Base-by-base conservation (phyloP, 2,329 filamentous ascomycete species). In the Pestalotiopsis fici region DNA sequence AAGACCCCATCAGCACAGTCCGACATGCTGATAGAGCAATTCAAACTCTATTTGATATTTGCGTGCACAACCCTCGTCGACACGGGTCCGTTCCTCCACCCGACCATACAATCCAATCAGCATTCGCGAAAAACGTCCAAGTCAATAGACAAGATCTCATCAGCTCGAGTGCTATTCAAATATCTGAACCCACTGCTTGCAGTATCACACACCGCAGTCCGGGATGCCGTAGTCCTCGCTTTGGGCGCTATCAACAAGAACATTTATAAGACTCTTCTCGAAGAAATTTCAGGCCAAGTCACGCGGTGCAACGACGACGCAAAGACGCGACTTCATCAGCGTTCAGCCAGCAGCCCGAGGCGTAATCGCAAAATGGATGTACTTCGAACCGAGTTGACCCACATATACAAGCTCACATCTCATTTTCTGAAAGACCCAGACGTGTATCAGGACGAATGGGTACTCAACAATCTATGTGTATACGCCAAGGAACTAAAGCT, bases 31-130 rank as follows among this genome's bases (percentile, higher is more conserved):
- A 90, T 99, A 67, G 97, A 98, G 79, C 96, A 99, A 77, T 99
- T 95, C 95, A 98, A 98, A 79, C 84, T 98, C 2, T 98, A 98
- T 78, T 86, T 99, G 28, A 95, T 98, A 66, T 98, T 99, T 81
- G 96, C 95, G 11, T 99, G 97, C 80, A 97, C 95, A 11, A 98
- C 96, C 0, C 85, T 99, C 66, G 95, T 93, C 47, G 96, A 96
- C 71, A 88, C 93, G 11, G 94, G 94, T 11, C 89, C 84, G 66
- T 85, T 85, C 25, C 88, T 90, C 66, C 83, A 90, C 35, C 83
- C 85, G 13, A 83, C 83, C 2, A 79, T 83, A 6, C 85, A 85
- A 72, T 86, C 86, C 69, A 86, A 86, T 47, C 92, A 97, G 70
- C 95, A 98, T 78, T 86, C 89, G 4, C 88, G 95, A 56, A 97